A percentile compares a stretch with the other conserved stretches of the same genome.
Evolutionary conservation across 176 grass and related monocot genomes (phyloP).

Genomic region (Stipa capillata): DNA sequence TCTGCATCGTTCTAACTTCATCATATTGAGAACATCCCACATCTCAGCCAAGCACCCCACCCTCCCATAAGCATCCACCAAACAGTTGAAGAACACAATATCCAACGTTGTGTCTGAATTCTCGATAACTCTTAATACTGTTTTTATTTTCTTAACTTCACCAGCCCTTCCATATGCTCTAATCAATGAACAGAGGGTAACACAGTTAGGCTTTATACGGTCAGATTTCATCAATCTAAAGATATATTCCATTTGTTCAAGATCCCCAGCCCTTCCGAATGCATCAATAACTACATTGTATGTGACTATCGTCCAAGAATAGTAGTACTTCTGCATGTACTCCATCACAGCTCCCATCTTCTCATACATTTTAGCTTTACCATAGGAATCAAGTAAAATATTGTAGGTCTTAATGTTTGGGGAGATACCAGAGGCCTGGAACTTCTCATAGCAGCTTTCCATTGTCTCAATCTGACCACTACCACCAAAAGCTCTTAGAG

Average conservation of each 20-base stretch:
- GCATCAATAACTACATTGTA: slow-evolving; percentile 96
- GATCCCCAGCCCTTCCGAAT: slow-evolving; percentile 71
- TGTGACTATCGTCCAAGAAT: slow-evolving; percentile 89
- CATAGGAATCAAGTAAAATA: slow-evolving; percentile 88
- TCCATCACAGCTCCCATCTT: slow-evolving; percentile 99
- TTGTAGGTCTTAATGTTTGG: slow-evolving; percentile 96
- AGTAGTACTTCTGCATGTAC: slow-evolving; percentile 95
- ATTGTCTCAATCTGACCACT: slow-evolving; percentile 85
- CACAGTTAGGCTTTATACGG: slow-evolving; percentile 81
- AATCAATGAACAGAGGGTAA: slow-evolving; percentile 84
- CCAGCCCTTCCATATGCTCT: slow-evolving; percentile 78
- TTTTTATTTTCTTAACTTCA: slow-evolving; percentile 64
- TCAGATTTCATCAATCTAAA: slow-evolving; percentile 99
- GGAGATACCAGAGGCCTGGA: slow-evolving; percentile 72
- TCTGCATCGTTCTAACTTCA: slow-evolving; percentile 45
- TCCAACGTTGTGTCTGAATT: slow-evolving; percentile 87
- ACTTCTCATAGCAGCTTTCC: slow-evolving; percentile 95
- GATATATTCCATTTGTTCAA: slow-evolving; percentile 87
- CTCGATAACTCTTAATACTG: slow-evolving; percentile 57
- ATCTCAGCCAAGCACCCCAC: slow-evolving; percentile 79
- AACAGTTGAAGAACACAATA: slow-evolving; percentile 88
- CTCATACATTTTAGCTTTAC: slow-evolving; percentile 89
- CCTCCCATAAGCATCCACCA: slow-evolving; percentile 88
- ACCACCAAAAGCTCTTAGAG: slow-evolving; percentile 73
- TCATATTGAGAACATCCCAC: slow-evolving; percentile 78